Evolutionary conservation across 805 yeast species (phyloP).

Genomic region (Maudiozyma serrabonitensis): DNA sequence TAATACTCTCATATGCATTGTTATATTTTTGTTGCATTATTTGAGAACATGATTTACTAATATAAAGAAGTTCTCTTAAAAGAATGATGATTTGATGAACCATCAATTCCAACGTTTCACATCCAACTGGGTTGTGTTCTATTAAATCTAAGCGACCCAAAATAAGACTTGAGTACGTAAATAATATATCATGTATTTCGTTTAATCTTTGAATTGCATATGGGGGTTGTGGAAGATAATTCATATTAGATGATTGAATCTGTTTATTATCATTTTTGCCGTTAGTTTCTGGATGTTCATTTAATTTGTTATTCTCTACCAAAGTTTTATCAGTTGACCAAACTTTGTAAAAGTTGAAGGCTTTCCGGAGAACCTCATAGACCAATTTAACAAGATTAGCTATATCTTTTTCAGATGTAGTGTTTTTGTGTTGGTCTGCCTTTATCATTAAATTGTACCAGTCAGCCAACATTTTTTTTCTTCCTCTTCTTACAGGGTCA

Average conservation of each 20-base stretch:
- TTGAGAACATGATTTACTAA: constrained; percentile 40
- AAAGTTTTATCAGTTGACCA: constrained; percentile 60
- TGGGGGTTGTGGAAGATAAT: constrained; percentile 37
- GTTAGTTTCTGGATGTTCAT: not conserved
- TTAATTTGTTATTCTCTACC: constrained; percentile 25
- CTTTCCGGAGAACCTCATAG: constrained; percentile 56
- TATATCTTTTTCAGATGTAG: constrained; percentile 47
- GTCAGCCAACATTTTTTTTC: constrained; percentile 64
- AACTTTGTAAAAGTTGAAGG: constrained; percentile 53
- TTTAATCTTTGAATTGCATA: constrained; percentile 51
- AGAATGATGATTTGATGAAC: constrained; percentile 60
- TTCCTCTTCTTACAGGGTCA: constrained; percentile 49
- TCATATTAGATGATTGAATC: not conserved
- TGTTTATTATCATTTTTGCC: not conserved
- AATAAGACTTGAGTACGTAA: constrained; percentile 53
- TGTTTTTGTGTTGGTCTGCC: constrained; percentile 64
- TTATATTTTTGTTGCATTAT: constrained; percentile 26
- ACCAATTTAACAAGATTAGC: constrained; percentile 54
- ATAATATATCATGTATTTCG: constrained; percentile 52
- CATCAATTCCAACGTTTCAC: constrained; percentile 54
- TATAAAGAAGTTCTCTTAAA: constrained; percentile 51
- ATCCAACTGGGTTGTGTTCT: constrained; percentile 63
- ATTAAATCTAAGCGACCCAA: constrained; percentile 71
- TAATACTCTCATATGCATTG: constrained; percentile 21
- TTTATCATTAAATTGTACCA: constrained; percentile 73